Percentiles rank a stretch among this genome's conserved stretches.
Conservation (phyloP, 345 rosid genomes). For the Moricandia moricandioides region DNA sequence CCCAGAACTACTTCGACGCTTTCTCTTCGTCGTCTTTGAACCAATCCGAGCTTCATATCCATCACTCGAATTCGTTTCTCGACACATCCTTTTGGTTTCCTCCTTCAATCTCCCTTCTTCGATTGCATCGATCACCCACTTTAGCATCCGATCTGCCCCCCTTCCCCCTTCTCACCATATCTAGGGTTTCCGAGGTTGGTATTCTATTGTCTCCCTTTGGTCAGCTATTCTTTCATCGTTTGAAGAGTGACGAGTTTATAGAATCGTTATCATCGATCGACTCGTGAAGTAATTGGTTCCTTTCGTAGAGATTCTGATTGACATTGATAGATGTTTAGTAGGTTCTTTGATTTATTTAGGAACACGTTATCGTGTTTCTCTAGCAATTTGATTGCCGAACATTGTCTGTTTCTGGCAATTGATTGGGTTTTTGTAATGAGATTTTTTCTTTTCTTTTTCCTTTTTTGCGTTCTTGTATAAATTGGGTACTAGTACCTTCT, state of each 20-base stretch:
- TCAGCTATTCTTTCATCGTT: background rate
- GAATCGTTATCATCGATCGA: background rate
- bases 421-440: background rate
- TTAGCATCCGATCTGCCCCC: conserved; percentile 21
- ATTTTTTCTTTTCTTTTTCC: too few species aligned
- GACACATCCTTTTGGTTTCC: conserved; percentile 19
- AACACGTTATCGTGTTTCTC: background rate
- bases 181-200: conserved; percentile 31
- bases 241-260: background rate
- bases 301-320: conserved; percentile 13
- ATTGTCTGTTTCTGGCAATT: background rate
- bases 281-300: background rate
- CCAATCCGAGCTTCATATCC: conserved; percentile 26
- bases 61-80: conserved; percentile 12
- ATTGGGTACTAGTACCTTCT: too few species aligned
- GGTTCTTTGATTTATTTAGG: conserved; percentile 17
- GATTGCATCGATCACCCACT: background rate
- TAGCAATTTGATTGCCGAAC: conserved; percentile 8
- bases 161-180: conserved; percentile 8
- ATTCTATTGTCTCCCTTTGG: background rate
- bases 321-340: background rate
- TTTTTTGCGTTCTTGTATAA: too few species aligned
- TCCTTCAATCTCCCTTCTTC: conserved; percentile 1
- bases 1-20: conserved; percentile 28
- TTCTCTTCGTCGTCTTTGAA: conserved; percentile 20